Evolutionary conservation across 345 rosid species (phyloP).

Genomic region (Pelargonium nanum): DNA sequence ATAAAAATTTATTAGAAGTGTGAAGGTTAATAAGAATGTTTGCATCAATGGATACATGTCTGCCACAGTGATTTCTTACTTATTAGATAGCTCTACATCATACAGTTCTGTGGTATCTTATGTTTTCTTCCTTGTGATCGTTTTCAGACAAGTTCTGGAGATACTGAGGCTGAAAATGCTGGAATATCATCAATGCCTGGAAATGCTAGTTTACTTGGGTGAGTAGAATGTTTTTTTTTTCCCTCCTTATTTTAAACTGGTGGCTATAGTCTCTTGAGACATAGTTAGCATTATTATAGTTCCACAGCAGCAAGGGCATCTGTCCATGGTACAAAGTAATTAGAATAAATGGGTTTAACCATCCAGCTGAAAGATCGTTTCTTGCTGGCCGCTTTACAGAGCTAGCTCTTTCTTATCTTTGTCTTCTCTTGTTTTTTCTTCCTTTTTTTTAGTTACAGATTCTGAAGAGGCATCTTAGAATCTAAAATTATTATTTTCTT

Average conservation of each 20-base stretch:
- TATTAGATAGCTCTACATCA: too few species aligned
- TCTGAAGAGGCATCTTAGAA: too few species aligned
- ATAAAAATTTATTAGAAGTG: too few species aligned
- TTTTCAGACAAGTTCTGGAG: slow-evolving; percentile 44
- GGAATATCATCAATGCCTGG: slow-evolving; percentile 76
- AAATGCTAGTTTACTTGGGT: slow-evolving; percentile 88
- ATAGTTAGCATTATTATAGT: not conserved
- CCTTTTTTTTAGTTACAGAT: too few species aligned
- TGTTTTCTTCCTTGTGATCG: not conserved
- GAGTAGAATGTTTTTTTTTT: slow-evolving; percentile 16
- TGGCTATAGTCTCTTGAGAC: not conserved
- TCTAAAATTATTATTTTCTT: too few species aligned
- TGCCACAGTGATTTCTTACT: not conserved
- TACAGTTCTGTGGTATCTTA: not conserved
- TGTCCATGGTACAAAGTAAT: too few species aligned
- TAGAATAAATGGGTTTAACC: too few species aligned
- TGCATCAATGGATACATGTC: not conserved
- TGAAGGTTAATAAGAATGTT: too few species aligned
- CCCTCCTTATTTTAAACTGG: not conserved
- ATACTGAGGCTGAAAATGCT: slow-evolving; percentile 31
- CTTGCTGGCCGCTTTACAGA: too few species aligned
- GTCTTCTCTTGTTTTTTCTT: too few species aligned
- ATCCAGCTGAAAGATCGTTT: too few species aligned
- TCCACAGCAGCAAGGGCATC: not conserved
- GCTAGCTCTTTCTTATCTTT: too few species aligned